Conservation (phyloP, 495 filamentous ascomycete genomes). For the Terfezia boudieri region DNA sequence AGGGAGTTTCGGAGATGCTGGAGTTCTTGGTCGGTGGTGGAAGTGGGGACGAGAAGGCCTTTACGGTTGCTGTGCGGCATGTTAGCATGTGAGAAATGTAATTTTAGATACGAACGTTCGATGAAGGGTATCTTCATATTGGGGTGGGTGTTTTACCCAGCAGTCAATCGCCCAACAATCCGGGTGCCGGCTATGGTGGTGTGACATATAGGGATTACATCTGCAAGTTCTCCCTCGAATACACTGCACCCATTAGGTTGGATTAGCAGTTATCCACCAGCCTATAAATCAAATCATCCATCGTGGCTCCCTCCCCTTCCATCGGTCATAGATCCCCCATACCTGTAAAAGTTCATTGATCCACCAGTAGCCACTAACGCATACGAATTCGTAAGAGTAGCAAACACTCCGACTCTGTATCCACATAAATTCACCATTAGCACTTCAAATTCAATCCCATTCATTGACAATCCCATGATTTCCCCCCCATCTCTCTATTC, state of each 20-base stretch:
- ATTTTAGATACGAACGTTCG: too few species aligned
- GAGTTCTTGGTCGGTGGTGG: conserved; percentile 92
- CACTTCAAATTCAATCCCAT: neutral
- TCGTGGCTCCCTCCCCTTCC: neutral
- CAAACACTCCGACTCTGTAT: conserved; percentile 77
- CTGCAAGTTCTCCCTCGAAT: conserved; percentile 92
- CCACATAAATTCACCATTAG: conserved; percentile 5
- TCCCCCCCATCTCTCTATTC: too few species aligned
- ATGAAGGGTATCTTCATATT: too few species aligned
- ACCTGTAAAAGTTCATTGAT: conserved; percentile 96
- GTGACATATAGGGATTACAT: conserved; percentile 92
- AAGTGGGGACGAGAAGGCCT: conserved; percentile 85
- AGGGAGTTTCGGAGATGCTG: conserved; percentile 88
- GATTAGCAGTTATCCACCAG: neutral
- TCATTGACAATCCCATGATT: neutral
- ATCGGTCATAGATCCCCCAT: neutral
- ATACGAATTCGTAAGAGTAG: conserved; percentile 89
- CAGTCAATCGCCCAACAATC: conserved; percentile 85
- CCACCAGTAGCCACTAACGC: conserved; percentile 79
- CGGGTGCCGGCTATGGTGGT: conserved; percentile 92
- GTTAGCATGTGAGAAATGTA: neutral
- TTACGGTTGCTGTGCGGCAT: conserved; percentile 52
- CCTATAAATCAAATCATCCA: neutral
- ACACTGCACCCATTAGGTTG: conserved; percentile 23
- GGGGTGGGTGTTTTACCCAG: conserved; percentile 34